Base-by-base conservation (phyloP, 345 rosid genomes). In the Salix purpurea region DNA sequence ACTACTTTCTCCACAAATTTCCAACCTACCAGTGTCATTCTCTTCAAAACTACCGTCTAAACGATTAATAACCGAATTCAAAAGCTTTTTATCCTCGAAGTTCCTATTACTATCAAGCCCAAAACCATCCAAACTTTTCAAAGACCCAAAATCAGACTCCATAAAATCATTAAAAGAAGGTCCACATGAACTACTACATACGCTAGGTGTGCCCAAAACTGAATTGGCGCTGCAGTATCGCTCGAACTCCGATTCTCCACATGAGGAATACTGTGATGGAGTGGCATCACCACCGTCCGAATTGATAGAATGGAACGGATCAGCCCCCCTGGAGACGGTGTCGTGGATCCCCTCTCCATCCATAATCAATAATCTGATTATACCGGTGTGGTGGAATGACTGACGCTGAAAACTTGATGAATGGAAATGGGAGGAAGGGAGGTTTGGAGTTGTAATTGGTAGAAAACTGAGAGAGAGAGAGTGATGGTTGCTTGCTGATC, bases 151-250 rank as follows among this genome's bases (percentile, higher is more conserved):
- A 40, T 90, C 96, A 69, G 89, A 85, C 62, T 88, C 97, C 67
- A 87, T 54, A 65, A 84, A 80, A 74, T 91, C 99, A 66, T 86
- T 86, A 69, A 86, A 85, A 2, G 83, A 76, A 7, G 37, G 21
- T 56, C 86, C 88, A 8, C 81, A 70, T 4, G 91, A 88, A 83
- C 96, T 85, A 28, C 76, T 28, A 60, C 90, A 86, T 78, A 91
- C 9, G 75, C 94, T 90, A 1, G 96, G 97, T 6, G 97, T 93
- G 48, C 93, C 97, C 78, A 90, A 75, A 8, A 83, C 92, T 76
- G 97, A 95, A 84, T 90, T 91, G 6, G 96, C 97, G 74, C 96
- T 95, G 77, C 90, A 89, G 60, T 95, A 95, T 9, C 92, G 86
- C 72, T 91, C 97, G 61, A 88, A 86, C 73, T 93, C 97, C 18